These are phyloP conservation scores for Fusarium drepaniforme DNA, from an alignment of 2,329 filamentous ascomycete genomes.

Conservation along the genomic window DNA sequence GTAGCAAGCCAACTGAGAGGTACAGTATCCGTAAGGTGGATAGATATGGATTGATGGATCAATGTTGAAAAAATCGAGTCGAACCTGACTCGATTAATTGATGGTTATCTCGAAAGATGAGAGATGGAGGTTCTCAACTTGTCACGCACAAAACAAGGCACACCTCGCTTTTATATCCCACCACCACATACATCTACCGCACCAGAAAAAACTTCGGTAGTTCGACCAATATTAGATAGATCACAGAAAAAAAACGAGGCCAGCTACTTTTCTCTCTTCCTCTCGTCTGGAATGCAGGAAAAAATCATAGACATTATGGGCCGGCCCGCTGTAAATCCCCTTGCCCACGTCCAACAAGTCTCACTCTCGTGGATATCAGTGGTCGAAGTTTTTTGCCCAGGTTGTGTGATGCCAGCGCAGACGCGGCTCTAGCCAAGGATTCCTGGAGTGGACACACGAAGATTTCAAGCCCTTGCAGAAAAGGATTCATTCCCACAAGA, in stretches of 20 bases:
- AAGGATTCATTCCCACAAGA: slow-evolving; percentile 16
- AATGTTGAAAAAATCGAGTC: neutral
- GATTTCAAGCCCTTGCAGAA: slow-evolving; percentile 19
- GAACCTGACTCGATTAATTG: neutral
- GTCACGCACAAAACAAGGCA: neutral
- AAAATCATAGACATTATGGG: slow-evolving; percentile 29
- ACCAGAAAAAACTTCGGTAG: neutral
- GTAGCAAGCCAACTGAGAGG: neutral
- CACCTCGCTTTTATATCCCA: slow-evolving; percentile 1
- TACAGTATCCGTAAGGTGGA: neutral
- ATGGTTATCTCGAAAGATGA: slow-evolving; percentile 1
- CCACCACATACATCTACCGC: neutral
- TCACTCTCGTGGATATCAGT: slow-evolving; percentile 23
- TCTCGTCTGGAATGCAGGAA: slow-evolving; percentile 6
- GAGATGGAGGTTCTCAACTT: neutral
- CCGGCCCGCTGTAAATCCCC: slow-evolving; percentile 25
- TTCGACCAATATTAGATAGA: neutral
- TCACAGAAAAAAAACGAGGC: neutral
- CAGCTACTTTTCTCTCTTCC: neutral
- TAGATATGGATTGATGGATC: neutral
- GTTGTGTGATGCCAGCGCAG: slow-evolving; percentile 25
- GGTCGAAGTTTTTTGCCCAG: neutral
- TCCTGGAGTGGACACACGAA: slow-evolving; percentile 14
- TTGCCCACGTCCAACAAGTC: slow-evolving; percentile 8
- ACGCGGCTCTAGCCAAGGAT: slow-evolving; percentile 17